Percentiles rank a stretch among this genome's conserved stretches.
phyloP scores from a whole-genome alignment of 495 filamentous ascomycete genomes.

The Terfezia claveryi region DNA sequence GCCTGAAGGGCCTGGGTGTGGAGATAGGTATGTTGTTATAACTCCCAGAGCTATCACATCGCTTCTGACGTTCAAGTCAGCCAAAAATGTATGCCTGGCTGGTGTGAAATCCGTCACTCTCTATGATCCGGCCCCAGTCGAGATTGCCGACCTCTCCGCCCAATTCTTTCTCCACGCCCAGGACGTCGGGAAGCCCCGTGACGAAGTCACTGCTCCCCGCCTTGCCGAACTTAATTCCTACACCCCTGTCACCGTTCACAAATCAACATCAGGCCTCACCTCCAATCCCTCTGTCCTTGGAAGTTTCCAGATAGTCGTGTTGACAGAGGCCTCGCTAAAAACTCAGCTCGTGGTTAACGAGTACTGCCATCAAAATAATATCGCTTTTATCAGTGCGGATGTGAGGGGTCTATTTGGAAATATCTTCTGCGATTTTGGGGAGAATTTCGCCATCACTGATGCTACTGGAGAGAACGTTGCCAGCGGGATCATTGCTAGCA shows the following conservation, averaged over 20 bases:
- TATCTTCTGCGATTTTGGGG: conserved; percentile 94
- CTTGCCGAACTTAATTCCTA: conserved; percentile 94
- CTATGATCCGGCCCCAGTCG: conserved; percentile 13
- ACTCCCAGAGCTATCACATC: neutral
- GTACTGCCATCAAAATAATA: conserved; percentile 80
- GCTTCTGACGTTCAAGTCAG: conserved; percentile 20
- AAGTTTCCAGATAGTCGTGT: conserved; percentile 75
- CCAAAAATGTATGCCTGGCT: conserved; percentile 95
- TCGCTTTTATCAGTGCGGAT: conserved; percentile 68
- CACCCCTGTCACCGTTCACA: conserved; percentile 41
- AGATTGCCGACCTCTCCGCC: conserved; percentile 16
- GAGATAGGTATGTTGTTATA: conserved; percentile 46
- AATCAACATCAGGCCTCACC: conserved; percentile 27
- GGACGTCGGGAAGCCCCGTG: conserved; percentile 84
- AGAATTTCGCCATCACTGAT: conserved; percentile 76
- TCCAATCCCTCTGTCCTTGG: conserved; percentile 55
- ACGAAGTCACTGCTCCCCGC: conserved; percentile 61
- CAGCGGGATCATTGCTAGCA: conserved; percentile 75
- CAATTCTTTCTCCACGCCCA: conserved; percentile 77
- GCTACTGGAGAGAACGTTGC: conserved; percentile 71
- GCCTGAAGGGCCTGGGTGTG: conserved; percentile 80
- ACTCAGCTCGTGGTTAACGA: conserved; percentile 67
- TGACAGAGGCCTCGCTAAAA: conserved; percentile 60
- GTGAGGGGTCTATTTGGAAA: conserved; percentile 86
- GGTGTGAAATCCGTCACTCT: conserved; percentile 48